Conservation (phyloP, 148 eudicot species). For the Silene latifolia region DNA sequence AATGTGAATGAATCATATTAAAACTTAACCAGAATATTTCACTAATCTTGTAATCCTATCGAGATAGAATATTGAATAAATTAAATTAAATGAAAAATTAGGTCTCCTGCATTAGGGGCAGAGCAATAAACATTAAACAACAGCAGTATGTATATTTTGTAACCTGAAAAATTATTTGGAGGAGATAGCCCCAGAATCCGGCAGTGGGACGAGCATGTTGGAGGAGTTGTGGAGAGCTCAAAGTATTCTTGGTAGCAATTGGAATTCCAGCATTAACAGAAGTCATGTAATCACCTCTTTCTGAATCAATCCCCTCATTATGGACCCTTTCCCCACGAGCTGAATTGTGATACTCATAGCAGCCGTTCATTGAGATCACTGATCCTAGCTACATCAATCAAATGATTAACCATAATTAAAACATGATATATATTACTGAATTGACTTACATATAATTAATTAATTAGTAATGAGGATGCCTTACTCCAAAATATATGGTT, state of each 20-base stretch:
- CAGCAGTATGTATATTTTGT: no score
- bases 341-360: constrained; percentile 53
- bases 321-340: constrained; percentile 37
- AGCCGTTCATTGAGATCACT: constrained; percentile 69
- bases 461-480: constrained; percentile 21
- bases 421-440: constrained; percentile 1
- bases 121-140: no score
- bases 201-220: constrained; percentile 41
- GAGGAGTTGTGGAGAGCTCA: constrained; percentile 25
- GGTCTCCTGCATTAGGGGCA: constrained; percentile 3
- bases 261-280: constrained; percentile 18
- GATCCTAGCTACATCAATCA: constrained; percentile 56
- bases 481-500: constrained; percentile 87
- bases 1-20: no score
- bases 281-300: constrained; percentile 35
- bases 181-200: constrained; percentile 69
- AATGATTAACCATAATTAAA: not conserved
- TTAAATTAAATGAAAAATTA: not conserved
- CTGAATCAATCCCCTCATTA: constrained; percentile 42
- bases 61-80: no score
- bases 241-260: constrained; percentile 23
- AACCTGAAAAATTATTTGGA: constrained; percentile 86
- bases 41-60: no score
- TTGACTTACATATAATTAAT: not conserved
- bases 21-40: no score